Evolutionary conservation across 2,329 filamentous ascomycete genomes (phyloP), one percentile per base, ranked within the genome.

Genomic region (Xylaria multiplex): DNA sequence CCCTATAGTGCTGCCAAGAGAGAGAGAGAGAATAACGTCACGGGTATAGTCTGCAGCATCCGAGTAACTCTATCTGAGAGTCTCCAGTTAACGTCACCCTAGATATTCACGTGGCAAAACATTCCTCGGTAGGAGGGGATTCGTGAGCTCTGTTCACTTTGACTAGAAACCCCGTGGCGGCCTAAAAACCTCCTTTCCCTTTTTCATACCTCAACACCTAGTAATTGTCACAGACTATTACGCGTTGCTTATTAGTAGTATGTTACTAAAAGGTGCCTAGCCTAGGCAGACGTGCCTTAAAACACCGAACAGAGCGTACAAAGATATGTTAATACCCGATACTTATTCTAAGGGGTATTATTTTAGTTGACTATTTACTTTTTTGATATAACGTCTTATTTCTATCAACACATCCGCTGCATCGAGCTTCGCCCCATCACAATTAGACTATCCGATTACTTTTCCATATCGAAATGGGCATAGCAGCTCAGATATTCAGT

Each of bases 401-500:
- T 32, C 6, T 45, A 50, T 49, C 13, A 37, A 40, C 0, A 4
- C 2, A 50, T 50, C 16, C 2, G 50, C 8, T 32, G 30, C 19
- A 22, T 16, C 37, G 2, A 2, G 11, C 46, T 45, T 19, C 6
- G 48, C 6, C 35, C 30, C n/a, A 22, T 58, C 37, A 1, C 22
- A 30, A 64, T n/a, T 24, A 40, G 7, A 2, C 45, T 42, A 2
- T 9, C 24, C 6, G 6, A 19, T 14, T 32, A 35, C 7, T n/a
- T 60, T 16, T 43, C 32, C 27, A 2, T 24, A 14, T 46, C 45
- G 50, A 19, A 3, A 69, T 69, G 67, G 59, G 65, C 53, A 14
- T 59, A 43, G 32, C 48, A 19, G 16, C 59, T n/a, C 59, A 64
- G 42, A 45, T 75, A 9, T 71, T 77, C 40, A 70, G 71, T 59